Conservation (phyloP, 495 filamentous ascomycete species). For the Stereocaulon alpinum region DNA sequence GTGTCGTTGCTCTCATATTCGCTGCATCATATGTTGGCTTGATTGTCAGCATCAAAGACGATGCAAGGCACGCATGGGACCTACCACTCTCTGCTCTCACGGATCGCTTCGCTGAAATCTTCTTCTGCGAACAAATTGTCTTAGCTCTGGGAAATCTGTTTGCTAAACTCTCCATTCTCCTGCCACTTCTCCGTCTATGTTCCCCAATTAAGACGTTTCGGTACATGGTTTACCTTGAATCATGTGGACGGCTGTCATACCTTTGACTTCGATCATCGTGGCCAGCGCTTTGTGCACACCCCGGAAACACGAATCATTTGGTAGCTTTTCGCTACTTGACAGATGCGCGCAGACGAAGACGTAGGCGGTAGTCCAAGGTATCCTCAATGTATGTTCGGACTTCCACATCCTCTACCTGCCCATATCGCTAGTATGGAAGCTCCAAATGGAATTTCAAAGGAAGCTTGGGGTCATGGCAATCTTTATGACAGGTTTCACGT, state of each 20-base stretch:
- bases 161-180: conserved; percentile 7
- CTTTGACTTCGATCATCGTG: not conserved
- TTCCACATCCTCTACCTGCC: conserved; percentile 47
- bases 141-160: not conserved
- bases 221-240: conserved; percentile 2
- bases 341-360: not conserved
- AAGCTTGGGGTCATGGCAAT: conserved; percentile 47
- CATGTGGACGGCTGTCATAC: not conserved
- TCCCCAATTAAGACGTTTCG: conserved; percentile 1
- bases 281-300: not conserved
- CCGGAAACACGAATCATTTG: not conserved
- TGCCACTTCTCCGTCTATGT: conserved; percentile 9
- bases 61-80: conserved; percentile 10
- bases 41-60: not conserved
- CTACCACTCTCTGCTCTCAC: conserved; percentile 4
- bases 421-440: conserved; percentile 46
- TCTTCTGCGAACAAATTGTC: not conserved
- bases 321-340: not conserved
- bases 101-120: not conserved
- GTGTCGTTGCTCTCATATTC: not conserved
- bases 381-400: conserved; percentile 52
- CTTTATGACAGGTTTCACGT: conserved; percentile 32
- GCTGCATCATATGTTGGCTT: not conserved
- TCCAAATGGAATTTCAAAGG: conserved; percentile 45
- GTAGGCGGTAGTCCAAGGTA: conserved; percentile 20